Evolutionary conservation across 2,329 filamentous ascomycete genomes (phyloP), one percentile per base, ranked within the genome.

Genomic region (Penicillium glabrum): DNA sequence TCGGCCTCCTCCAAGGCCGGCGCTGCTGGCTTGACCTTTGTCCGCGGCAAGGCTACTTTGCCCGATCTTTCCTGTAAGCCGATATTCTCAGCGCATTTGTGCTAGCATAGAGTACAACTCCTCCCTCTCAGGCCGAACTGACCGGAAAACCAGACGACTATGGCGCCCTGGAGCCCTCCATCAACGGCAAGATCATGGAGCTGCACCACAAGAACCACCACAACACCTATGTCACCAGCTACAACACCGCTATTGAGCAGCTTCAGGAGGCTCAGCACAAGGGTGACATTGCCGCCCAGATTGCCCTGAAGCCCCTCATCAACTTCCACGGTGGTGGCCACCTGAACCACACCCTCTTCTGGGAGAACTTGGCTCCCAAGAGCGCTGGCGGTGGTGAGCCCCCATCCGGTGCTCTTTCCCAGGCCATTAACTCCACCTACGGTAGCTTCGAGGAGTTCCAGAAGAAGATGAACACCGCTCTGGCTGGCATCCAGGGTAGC

Each of bases 111-210:
- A 46, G 13, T 4, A 23, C 4, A 45, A 23, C 19, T 0, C 29
- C 1, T 7, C 10, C 5, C n/a, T 3, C 16, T 6, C 5, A 33
- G 14, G 33, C 46, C 35, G 35, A 29, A 21, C 31, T 16, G 11
- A 35, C 31, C 26, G 16, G 4, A 41, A 23, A 41, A 5, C 5
- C 19, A 56, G 93, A 98, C 75, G 95, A 97, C 83, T 99, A 97
- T 77, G 91, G 89, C 73, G 95, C 93, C 51, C 91, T 99, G 69
- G 95, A 99, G 81, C 86, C 85, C 65, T 77, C 83, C 72, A 84
- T 96, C 80, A 93, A 89, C 48, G 89, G 89, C 75, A 86, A 95
- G 79, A 96, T 96, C 81, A 96, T 96, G 93, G 90, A 96, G 81
- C 86, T 96, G 46, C 93, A 96, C 83, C 90, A 96, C 85, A 88